Percentiles rank a stretch among this genome's conserved stretches.
Evolutionary conservation across 2,329 filamentous ascomycete genomes (phyloP).

Genomic region (Talaromyces pinophilus): DNA sequence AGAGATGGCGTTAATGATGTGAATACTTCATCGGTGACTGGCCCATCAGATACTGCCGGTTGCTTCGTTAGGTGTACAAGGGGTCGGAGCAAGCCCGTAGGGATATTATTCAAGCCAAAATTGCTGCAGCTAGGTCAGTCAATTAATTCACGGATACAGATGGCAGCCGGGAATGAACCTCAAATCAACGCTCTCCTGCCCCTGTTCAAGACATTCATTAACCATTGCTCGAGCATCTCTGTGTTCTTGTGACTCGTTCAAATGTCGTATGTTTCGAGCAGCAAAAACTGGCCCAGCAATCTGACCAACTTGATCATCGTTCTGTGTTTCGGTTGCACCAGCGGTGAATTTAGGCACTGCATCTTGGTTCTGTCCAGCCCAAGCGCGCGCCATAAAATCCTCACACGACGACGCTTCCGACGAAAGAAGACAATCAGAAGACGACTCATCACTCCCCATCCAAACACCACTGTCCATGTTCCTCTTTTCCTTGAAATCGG

Average conservation of each 20-base stretch:
- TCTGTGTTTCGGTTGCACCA: neutral
- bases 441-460: constrained; percentile 50
- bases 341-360: neutral
- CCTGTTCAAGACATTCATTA: constrained; percentile 46
- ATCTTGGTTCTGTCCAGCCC: constrained; percentile 19
- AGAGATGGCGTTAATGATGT: constrained; percentile 45
- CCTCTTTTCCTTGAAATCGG: constrained; percentile 47
- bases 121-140: constrained; percentile 25
- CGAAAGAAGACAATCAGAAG: constrained; percentile 35
- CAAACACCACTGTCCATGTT: constrained; percentile 51
- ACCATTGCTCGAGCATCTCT: constrained; percentile 41
- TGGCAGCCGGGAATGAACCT: constrained; percentile 33
- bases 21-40: constrained; percentile 42
- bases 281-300: constrained; percentile 21
- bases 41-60: constrained; percentile 36
- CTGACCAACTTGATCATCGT: neutral
- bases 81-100: constrained; percentile 38
- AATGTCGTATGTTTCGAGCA: constrained; percentile 25
- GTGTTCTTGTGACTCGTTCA: constrained; percentile 40
- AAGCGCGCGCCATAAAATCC: constrained; percentile 28
- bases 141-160: too few relatives aligned
- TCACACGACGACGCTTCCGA: constrained; percentile 41
- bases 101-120: constrained; percentile 35
- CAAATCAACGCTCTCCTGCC: constrained; percentile 48
- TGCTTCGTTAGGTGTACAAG: constrained; percentile 45